These are phyloP conservation scores for Gossypium raimondii DNA, from an alignment of 345 rosid species.

Conservation along the genomic window DNA sequence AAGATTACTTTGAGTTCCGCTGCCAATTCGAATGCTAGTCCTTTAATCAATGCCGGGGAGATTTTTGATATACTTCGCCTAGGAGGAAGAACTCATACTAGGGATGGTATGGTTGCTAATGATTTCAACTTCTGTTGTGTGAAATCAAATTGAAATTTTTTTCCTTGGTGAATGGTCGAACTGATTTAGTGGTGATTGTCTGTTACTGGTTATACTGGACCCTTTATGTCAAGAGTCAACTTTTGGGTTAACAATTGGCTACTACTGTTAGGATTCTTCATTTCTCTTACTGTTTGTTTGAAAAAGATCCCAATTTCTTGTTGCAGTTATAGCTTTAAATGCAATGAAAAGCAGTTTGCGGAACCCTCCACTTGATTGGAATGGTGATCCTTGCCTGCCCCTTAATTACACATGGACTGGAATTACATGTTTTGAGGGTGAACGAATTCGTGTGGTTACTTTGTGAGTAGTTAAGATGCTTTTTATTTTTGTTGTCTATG, in stretches of 20 bases:
- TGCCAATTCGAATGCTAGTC: slow-evolving; percentile 46
- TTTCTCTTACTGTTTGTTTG: background rate
- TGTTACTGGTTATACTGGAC: background rate
- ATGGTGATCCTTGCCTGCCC: slow-evolving; percentile 88
- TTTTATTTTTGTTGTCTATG: background rate
- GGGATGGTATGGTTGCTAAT: slow-evolving; percentile 59
- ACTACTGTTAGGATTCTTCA: background rate
- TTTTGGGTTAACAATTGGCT: background rate
- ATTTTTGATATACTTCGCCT: slow-evolving; percentile 48
- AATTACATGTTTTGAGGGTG: slow-evolving; percentile 58
- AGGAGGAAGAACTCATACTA: slow-evolving; percentile 63
- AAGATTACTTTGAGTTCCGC: slow-evolving; percentile 50
- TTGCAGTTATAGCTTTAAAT: slow-evolving; percentile 55
- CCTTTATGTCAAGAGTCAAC: background rate
- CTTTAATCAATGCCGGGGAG: slow-evolving; percentile 80
- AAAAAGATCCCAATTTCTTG: background rate
- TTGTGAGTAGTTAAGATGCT: slow-evolving; percentile 48
- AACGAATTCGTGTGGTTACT: slow-evolving; percentile 56
- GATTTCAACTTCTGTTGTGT: background rate
- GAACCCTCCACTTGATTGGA: slow-evolving; percentile 76
- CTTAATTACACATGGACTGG: slow-evolving; percentile 73
- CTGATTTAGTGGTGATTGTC: background rate
- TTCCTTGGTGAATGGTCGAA: background rate
- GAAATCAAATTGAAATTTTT: background rate
- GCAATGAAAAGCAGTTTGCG: slow-evolving; percentile 39